A percentile compares a stretch with the other conserved stretches of the same genome.
phyloP scores from a whole-genome alignment of 1,284 basidiomycete species.

The Heterobasidion occidentale region DNA sequence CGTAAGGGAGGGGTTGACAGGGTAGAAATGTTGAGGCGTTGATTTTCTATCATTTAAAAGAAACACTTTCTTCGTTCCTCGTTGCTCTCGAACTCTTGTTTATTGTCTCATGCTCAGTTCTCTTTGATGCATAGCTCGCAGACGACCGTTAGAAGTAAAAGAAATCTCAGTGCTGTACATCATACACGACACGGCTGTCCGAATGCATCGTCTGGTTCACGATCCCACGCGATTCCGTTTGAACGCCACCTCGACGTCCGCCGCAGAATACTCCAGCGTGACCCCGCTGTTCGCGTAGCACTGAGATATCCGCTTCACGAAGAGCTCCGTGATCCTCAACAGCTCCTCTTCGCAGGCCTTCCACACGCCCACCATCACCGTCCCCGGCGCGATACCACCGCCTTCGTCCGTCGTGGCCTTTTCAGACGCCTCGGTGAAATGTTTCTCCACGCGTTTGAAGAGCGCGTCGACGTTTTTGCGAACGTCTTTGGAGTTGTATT shows the following conservation, averaged over 20 bases:
- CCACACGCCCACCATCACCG: constrained; percentile 80
- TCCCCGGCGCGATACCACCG: constrained; percentile 51
- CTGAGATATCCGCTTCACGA: constrained; percentile 59
- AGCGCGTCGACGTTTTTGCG: constrained; percentile 82
- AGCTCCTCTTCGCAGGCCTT: constrained; percentile 81
- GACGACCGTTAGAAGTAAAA: neutral
- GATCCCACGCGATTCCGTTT: constrained; percentile 50
- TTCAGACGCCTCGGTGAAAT: constrained; percentile 78
- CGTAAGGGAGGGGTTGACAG: neutral
- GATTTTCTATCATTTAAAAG: neutral
- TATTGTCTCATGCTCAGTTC: neutral
- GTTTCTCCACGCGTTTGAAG: constrained; percentile 91
- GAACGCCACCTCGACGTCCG: constrained; percentile 75
- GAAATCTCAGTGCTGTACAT: neutral
- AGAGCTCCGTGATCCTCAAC: constrained; percentile 62
- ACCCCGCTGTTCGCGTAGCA: constrained; percentile 73
- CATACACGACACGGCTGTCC: neutral
- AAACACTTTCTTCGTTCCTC: neutral
- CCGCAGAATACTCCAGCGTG: constrained; percentile 64
- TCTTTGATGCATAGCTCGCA: neutral
- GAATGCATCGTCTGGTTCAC: constrained; percentile 12
- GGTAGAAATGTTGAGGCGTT: neutral
- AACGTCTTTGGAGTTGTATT: constrained; percentile 83
- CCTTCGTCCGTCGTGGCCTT: constrained; percentile 54
- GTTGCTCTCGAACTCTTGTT: neutral